A percentile compares a stretch with the other conserved stretches of the same genome.
Evolutionary conservation across 2,329 filamentous ascomycete genomes (phyloP).

Genomic region (Raffaelea deltoideospora): DNA sequence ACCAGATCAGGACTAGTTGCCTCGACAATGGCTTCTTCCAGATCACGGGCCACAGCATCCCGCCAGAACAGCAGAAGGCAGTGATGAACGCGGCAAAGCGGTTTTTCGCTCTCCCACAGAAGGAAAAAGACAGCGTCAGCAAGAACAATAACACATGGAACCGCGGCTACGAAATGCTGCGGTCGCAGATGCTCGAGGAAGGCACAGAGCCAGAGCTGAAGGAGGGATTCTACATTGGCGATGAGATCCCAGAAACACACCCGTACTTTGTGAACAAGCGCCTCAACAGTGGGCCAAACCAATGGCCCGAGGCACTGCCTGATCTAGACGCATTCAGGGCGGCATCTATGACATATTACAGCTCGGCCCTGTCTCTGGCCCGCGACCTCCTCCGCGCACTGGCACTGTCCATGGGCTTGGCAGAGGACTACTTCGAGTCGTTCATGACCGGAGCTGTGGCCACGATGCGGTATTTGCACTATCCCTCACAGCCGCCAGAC

Average conservation of each 20-base stretch:
- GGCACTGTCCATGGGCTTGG: slow-evolving; percentile 16
- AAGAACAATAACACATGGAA: slow-evolving; percentile 19
- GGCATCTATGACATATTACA: slow-evolving; percentile 16
- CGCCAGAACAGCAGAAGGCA: slow-evolving; percentile 21
- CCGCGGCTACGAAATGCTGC: slow-evolving; percentile 19
- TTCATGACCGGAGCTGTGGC: slow-evolving; percentile 36
- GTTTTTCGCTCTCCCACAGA: slow-evolving; percentile 30
- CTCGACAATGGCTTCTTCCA: slow-evolving; percentile 37
- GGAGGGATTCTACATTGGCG: slow-evolving; percentile 25
- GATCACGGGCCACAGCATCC: slow-evolving; percentile 30
- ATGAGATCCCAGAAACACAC: slow-evolving; percentile 13
- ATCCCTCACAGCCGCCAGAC: slow-evolving; percentile 12
- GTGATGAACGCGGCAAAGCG: slow-evolving; percentile 25
- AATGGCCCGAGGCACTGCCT: slow-evolving; percentile 7
- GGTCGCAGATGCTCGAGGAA: slow-evolving; percentile 16
- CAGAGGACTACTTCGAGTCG: slow-evolving; percentile 11
- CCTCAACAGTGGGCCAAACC: slow-evolving; percentile 22
- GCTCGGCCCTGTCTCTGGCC: slow-evolving; percentile 14
- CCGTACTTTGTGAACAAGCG: slow-evolving; percentile 11
- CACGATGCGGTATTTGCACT: slow-evolving; percentile 45
- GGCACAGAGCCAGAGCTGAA: slow-evolving; percentile 21
- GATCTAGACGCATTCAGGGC: slow-evolving; percentile 18
- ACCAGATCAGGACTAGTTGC: slow-evolving; percentile 21
- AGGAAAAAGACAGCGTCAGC: slow-evolving; percentile 22
- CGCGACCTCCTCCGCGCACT: slow-evolving; percentile 15